Percentiles rank a stretch among this genome's conserved stretches.
These are phyloP conservation scores for Fraxinus latifolia DNA, from an alignment of 305 asterid species.

Conservation along the genomic window DNA sequence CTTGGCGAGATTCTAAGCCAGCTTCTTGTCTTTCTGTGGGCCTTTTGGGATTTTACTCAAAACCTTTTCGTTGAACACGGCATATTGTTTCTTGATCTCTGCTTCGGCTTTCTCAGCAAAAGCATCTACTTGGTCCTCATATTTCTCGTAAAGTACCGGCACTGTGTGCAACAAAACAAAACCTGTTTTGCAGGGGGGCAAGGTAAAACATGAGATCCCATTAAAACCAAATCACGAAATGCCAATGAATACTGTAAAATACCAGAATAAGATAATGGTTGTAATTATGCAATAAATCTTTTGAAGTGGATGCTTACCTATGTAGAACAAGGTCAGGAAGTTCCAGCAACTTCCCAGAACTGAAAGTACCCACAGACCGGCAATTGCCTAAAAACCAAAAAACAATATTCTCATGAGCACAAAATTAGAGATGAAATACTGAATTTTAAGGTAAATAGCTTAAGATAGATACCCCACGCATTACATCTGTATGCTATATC, in stretches of 20 bases:
- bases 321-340: slow-evolving; percentile 71
- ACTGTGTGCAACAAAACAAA: slow-evolving; percentile 69
- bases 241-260: background rate
- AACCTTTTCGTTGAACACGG: slow-evolving; percentile 65
- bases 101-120: slow-evolving; percentile 80
- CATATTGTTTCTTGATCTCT: slow-evolving; percentile 86
- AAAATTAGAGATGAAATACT: background rate
- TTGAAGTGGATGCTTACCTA: slow-evolving; percentile 36
- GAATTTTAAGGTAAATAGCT: background rate
- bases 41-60: slow-evolving; percentile 77
- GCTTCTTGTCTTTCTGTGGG: slow-evolving; percentile 55
- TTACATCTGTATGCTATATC: background rate
- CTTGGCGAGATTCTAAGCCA: slow-evolving; percentile 33
- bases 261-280: background rate
- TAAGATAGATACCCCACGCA: background rate
- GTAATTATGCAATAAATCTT: background rate
- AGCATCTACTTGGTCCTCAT: slow-evolving; percentile 76
- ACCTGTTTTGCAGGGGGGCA: slow-evolving; percentile 32
- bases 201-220: background rate
- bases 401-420: slow-evolving; percentile 7
- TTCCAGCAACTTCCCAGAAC: slow-evolving; percentile 65
- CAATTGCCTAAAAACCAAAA: slow-evolving; percentile 50
- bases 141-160: slow-evolving; percentile 73
- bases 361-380: slow-evolving; percentile 71
- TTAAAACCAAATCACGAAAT: slow-evolving; percentile 4